Evolutionary conservation across 371 early-diverging fungal species (phyloP).

Genomic region (Gilbertella persicaria): DNA sequence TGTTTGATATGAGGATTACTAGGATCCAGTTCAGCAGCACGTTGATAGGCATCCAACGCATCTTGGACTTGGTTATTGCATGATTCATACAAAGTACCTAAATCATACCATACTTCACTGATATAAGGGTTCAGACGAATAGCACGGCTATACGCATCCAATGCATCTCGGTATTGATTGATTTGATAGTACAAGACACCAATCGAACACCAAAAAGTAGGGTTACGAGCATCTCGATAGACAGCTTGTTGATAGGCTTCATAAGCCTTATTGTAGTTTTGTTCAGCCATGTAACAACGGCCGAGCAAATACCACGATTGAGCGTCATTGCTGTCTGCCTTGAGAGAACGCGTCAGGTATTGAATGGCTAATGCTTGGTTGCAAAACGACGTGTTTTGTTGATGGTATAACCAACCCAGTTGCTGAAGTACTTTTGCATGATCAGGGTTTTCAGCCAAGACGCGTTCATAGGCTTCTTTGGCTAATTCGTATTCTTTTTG

Average conservation of each 20-base stretch:
- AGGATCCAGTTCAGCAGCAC: constrained; percentile 88
- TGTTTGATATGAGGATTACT: constrained; percentile 80
- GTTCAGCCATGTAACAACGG: constrained; percentile 93
- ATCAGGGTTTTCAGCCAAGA: constrained; percentile 82
- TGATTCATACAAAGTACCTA: constrained; percentile 93
- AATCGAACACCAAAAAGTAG: constrained; percentile 97
- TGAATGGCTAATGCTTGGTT: constrained; percentile 83
- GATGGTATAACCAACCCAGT: constrained; percentile 92
- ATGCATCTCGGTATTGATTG: constrained; percentile 90
- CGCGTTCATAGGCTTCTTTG: constrained; percentile 90
- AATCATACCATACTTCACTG: constrained; percentile 94
- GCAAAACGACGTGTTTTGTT: constrained; percentile 70
- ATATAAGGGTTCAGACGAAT: constrained; percentile 90
- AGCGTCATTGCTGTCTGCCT: constrained; percentile 82
- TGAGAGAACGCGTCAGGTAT: constrained; percentile 77
- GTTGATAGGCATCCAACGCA: constrained; percentile 93
- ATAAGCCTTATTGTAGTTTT: constrained; percentile 91
- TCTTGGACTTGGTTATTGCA: constrained; percentile 96
- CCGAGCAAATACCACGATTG: constrained; percentile 94
- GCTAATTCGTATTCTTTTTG: constrained; percentile 85
- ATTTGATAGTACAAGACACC: constrained; percentile 96
- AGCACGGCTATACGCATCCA: constrained; percentile 94
- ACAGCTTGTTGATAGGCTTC: constrained; percentile 97
- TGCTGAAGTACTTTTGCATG: constrained; percentile 94
- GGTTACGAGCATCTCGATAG: constrained; percentile 88